Conservation (phyloP, 768 basidiomycete genomes). For the Lactarius hengduanensis region DNA sequence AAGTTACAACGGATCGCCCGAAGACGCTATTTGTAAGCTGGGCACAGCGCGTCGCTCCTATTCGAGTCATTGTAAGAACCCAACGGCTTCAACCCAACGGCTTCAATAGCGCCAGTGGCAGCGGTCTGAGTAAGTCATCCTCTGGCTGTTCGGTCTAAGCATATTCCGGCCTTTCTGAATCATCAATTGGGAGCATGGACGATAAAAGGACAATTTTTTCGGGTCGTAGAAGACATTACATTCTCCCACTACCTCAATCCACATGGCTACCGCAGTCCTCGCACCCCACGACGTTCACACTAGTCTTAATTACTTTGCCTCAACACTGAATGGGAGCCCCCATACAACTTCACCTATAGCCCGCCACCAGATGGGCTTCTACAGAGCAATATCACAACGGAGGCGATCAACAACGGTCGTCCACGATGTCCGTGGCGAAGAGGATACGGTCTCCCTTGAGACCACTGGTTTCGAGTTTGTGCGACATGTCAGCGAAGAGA, state of each 20-base stretch:
- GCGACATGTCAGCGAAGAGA: conserved; percentile 37
- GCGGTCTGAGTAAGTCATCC: not conserved
- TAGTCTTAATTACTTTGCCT: conserved; percentile 39
- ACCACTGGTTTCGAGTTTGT: conserved; percentile 47
- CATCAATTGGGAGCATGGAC: not conserved
- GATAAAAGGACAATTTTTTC: not conserved
- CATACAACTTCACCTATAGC: conserved; percentile 38
- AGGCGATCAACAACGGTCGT: conserved; percentile 33
- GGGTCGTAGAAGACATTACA: not conserved
- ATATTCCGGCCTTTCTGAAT: not conserved
- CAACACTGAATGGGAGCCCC: conserved; percentile 34
- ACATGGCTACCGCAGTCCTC: conserved; percentile 30
- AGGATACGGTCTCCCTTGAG: conserved; percentile 37
- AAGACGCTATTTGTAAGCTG: not conserved
- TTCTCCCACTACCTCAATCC: not conserved
- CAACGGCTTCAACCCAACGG: not conserved
- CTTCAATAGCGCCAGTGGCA: not conserved
- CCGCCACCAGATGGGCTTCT: conserved; percentile 34
- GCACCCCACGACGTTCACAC: conserved; percentile 39
- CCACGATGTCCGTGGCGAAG: conserved; percentile 36
- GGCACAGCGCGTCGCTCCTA: not conserved
- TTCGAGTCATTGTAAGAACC: too few species aligned
- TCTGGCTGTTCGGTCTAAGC: not conserved
- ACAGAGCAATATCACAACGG: conserved; percentile 36
- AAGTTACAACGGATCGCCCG: not conserved